phyloP scores from a whole-genome alignment of 768 basidiomycete genomes.

The Pisolithus sp. region DNA sequence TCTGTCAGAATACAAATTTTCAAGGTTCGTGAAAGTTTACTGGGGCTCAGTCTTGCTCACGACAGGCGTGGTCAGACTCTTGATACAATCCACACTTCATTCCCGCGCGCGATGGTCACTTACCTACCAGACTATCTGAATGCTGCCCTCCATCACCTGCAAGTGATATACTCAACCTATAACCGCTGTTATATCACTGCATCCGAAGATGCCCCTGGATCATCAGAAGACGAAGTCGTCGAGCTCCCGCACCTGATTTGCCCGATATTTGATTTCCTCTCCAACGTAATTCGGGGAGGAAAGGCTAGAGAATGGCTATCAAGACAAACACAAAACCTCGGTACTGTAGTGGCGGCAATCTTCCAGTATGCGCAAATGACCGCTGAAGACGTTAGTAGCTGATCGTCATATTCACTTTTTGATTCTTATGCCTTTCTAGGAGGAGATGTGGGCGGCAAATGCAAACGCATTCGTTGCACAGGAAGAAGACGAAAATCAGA shows the following conservation, averaged over 20 bases:
- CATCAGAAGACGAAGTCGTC: slow-evolving; percentile 71
- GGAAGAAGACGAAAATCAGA: slow-evolving; percentile 85
- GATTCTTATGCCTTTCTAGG: slow-evolving; percentile 40
- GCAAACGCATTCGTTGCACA: slow-evolving; percentile 91
- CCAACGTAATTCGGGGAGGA: slow-evolving; percentile 57
- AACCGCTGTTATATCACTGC: slow-evolving; percentile 54
- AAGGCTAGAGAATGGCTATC: slow-evolving; percentile 62
- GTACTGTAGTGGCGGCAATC: slow-evolving; percentile 45
- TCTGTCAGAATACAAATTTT: slow-evolving; percentile 78
- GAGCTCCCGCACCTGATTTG: slow-evolving; percentile 73
- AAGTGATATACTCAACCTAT: slow-evolving; percentile 53
- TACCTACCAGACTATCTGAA: slow-evolving; percentile 58
- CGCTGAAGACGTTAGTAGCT: slow-evolving; percentile 66
- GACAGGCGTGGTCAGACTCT: slow-evolving; percentile 50
- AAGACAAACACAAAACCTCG: slow-evolving; percentile 38
- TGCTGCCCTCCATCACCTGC: slow-evolving; percentile 54
- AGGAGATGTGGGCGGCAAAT: slow-evolving; percentile 85
- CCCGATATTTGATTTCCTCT: slow-evolving; percentile 76
- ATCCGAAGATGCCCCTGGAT: slow-evolving; percentile 48
- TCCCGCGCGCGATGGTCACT: slow-evolving; percentile 64
- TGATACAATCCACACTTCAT: slow-evolving; percentile 72
- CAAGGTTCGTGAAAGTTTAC: slow-evolving; percentile 45
- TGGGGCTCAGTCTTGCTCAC: background rate
- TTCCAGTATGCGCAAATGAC: slow-evolving; percentile 84
- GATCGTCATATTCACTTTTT: background rate